Percentiles rank a stretch among this genome's conserved stretches.
phyloP scores from a whole-genome alignment of 1,284 basidiomycete species.

The Naganishia sp. region DNA sequence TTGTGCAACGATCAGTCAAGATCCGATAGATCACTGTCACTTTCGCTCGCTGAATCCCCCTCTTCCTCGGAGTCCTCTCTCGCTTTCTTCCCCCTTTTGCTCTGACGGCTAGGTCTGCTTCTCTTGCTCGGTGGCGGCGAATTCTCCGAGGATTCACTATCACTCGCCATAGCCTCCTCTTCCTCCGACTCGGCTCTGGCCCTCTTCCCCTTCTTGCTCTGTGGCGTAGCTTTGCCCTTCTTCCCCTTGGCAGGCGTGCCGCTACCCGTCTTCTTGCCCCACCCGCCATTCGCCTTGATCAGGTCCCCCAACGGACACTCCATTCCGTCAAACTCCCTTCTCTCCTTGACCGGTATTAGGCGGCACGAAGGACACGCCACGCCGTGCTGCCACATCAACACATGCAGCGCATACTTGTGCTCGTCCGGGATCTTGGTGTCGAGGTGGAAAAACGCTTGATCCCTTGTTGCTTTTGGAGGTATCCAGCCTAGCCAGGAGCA shows the following conservation, averaged over 20 bases:
- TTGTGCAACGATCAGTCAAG: background rate
- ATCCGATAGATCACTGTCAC: slow-evolving; percentile 22
- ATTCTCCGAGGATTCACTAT: background rate
- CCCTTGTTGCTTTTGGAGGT: slow-evolving; percentile 25
- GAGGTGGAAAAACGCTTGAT: slow-evolving; percentile 32
- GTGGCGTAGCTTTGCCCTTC: slow-evolving; percentile 10
- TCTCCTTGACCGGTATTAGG: slow-evolving; percentile 30
- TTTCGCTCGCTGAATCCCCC: slow-evolving; percentile 4
- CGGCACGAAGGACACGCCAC: slow-evolving; percentile 31
- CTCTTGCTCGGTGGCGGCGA: background rate
- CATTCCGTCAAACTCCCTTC: slow-evolving; percentile 30
- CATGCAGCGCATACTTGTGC: slow-evolving; percentile 31
- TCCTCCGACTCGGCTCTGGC: slow-evolving; percentile 5
- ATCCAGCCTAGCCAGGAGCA: slow-evolving; percentile 34
- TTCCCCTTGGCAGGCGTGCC: background rate
- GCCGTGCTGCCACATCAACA: slow-evolving; percentile 34
- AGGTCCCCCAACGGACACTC: slow-evolving; percentile 31
- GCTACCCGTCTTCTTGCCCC: slow-evolving; percentile 7
- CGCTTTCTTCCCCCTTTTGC: slow-evolving; percentile 1
- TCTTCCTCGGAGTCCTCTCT: slow-evolving; percentile 6
- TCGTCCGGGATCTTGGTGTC: slow-evolving; percentile 32
- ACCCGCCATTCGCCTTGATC: slow-evolving; percentile 26
- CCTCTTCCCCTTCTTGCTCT: slow-evolving; percentile 9
- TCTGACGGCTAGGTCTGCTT: slow-evolving; percentile 4
- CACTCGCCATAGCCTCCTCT: slow-evolving; percentile 19